Base-by-base conservation (phyloP, 495 filamentous ascomycete genomes). In the Cercophora scortea region DNA sequence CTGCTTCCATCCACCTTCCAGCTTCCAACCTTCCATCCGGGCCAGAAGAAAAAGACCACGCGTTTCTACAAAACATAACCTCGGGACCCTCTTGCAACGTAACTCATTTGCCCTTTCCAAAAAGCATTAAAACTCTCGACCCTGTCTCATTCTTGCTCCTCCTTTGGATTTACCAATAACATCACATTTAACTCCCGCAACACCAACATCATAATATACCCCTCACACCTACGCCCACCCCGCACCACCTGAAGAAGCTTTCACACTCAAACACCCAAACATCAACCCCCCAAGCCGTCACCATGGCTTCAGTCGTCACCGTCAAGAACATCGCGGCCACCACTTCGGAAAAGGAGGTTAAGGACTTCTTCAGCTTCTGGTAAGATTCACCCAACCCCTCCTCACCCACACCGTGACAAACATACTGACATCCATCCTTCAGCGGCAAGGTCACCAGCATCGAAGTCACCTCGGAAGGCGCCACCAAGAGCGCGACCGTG, bases 281-380 rank as follows among this genome's bases (percentile, higher is more conserved):
- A 54, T 45, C 45, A 53, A 49, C 39, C 36, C 43, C 13, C 36
- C 35, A 47, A 44, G 15, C 48, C 8, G 40, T 15, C 53, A 67
- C 16, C 25, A 65, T 68, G 52, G 38, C 62, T 33, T 60, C 51
- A 53, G 72, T 57, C 42, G 77, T 80, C 36, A 46, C 73, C 54
- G 77, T 92, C 56, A 86, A 89, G 73, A 90, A 91, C 72, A 96
- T 98, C 72, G 79, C 86, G 55, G 63, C 75, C 51, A 62, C 81
- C 56, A 95, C 91, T 45, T 78, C 81, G 54, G 89, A 97, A 68
- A 87, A 91, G 72, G 89, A 98, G 70, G 80, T 98, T 55, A 83
- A 81, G 59, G 90, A 94, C 60, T 98, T 98, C 82, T 98, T 98
- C 79, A 93, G 87, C 73, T 98, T 97, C 83, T 98, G 93, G 89